Evolutionary conservation across 1,139 yeast species (phyloP), one percentile per base, ranked within the genome.

Genomic region (Debaryomycetaceae sp.): DNA sequence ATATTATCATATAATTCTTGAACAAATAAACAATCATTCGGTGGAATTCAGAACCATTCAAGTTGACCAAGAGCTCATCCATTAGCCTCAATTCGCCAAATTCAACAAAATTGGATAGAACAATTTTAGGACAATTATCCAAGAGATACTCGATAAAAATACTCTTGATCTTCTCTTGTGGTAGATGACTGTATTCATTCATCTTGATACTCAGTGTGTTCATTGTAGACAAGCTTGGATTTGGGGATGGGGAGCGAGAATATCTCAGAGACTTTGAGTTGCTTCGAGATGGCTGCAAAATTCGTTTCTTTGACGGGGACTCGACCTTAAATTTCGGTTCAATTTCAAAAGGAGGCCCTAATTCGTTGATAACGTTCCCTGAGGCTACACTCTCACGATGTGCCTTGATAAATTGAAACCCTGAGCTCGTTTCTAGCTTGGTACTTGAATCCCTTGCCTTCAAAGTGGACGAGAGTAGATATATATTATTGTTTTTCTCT

Each of bases 1-100:
- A 63, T 6, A 68, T 43, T 7, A 69, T 59, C 40, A 73, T 44
- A 44, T 55, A 64, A 41, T 69, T 63, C 14, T 68, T 61, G 52
- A 73, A 73, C 3, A 73, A 54, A 45, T 63, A 73, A 14, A 65
- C 65, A 2, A 56, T 56, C 17, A 50, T 56, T 2, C 44, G 36
- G 14, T 41, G 39, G 42, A 52, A 59, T 34, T 24, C 22, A 24
- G 6, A 6, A 36, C 56, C 45, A 36, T 45, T 49, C 6, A 46
- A 48, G 37, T 58, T 51, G 1, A 65, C 64, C 5, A 53, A 47
- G 14, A 74, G 52, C 11, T 51, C 50, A 52, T 74, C 79, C 4
- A 68, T 77, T 17, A 72, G 55, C 34, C 77, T 56, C 38, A 74
- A 58, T 6, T 57, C 51, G 0, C 79, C 79, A 37, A 71, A 53